Conservation (phyloP, 139 green algal species). For the Raphidocelis subcapitata region DNA sequence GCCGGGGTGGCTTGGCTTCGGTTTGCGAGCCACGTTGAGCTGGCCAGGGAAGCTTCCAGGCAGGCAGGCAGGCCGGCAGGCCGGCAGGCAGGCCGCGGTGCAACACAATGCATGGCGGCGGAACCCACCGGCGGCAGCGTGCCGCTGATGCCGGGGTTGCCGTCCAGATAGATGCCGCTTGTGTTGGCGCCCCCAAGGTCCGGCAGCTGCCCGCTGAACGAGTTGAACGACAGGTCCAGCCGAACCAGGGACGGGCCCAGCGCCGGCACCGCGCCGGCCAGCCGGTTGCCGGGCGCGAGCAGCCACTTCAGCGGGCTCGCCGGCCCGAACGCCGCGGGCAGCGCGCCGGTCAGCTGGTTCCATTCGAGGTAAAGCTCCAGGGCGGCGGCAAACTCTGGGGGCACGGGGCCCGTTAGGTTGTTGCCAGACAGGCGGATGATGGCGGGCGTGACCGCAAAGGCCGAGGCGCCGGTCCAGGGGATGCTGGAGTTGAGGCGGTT, state of each 20-base stretch:
- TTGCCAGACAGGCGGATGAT: not conserved
- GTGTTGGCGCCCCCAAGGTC: no score
- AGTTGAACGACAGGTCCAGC: constrained; percentile 4
- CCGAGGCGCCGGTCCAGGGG: not conserved
- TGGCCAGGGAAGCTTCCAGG: no score
- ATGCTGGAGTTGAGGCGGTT: constrained; percentile 26
- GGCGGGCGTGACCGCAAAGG: not conserved
- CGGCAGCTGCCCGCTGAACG: constrained; percentile 5
- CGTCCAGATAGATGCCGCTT: no score
- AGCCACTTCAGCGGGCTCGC: constrained; percentile 3
- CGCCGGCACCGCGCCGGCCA: not conserved
- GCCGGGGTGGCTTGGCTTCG: no score
- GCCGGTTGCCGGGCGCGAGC: constrained; percentile 1
- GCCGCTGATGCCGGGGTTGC: no score
- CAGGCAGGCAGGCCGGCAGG: no score
- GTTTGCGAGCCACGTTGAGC: no score
- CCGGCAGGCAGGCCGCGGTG: no score
- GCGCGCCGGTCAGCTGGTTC: constrained; percentile 25
- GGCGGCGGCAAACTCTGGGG: not conserved
- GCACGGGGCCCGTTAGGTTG: not conserved
- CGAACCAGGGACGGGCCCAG: not conserved
- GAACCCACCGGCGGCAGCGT: no score
- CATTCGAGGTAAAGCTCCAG: constrained; percentile 12
- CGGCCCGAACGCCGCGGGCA: constrained; percentile 8
- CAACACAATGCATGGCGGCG: no score